Base-by-base conservation (phyloP, 1,284 basidiomycete genomes). In the Papiliotrema laurentii region DNA sequence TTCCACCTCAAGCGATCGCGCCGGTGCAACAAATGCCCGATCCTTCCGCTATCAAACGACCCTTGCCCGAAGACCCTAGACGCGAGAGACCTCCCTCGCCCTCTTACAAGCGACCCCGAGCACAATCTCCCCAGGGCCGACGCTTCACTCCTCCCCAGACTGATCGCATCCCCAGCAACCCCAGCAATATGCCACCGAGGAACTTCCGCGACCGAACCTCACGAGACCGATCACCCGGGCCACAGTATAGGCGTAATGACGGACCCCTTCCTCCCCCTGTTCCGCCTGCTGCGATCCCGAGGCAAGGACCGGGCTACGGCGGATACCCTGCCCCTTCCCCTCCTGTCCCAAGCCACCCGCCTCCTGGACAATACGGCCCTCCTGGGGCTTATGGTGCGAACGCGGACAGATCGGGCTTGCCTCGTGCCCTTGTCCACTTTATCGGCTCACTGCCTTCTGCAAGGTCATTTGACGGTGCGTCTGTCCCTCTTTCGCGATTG, bases 361-460 rank as follows among this genome's bases (percentile, higher is more conserved):
- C 19, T 6, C 40, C 40, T 18, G 14, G 40, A 9, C 16, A 30
- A 30, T 42, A 28, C 31, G 34, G 33, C 11, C 26, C 21, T 27
- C 19, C 34, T 7, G 34, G 10, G n/a, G n/a, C 31, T 6, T 47
- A 34, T 34, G 39, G 47, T 26, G 39, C 41, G 43, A 45, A 42
- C 43, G 19, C 39, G 18, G 71, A 69, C 55, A 74, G 77, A 33
- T 66, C 71, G 2, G 75, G 73, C 10, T 61, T 93, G 10, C 87
- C 88, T n/a, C 77, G 78, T 37, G 79, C 86, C 9, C 73, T 93
- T 25, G 79, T 81, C 10, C 87, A 84, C 83, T 94, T 96, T 68
- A 76, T 94, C 37, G 83, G 84, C 25, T 81, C 83, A 51, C 73
- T 96, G 37, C 92, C 91, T 11, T 73, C 78, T 26, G 76, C 86